Evolutionary conservation across 83 land plant genomes (phyloP).

Genomic region (Diphasiastrum complanatum): DNA sequence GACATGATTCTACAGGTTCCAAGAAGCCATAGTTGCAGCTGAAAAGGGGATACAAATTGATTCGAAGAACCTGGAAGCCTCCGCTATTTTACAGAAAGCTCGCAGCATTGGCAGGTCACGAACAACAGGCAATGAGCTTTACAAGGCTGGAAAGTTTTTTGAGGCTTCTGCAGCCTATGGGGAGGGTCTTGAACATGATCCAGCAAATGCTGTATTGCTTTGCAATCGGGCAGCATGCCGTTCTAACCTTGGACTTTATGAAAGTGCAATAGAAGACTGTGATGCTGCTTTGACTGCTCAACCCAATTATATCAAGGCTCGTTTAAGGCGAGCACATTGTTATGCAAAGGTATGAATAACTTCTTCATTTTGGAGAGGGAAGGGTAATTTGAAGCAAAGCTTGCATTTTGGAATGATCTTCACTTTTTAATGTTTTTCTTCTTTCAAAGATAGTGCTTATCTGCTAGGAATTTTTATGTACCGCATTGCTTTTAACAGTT

Average conservation of each 20-base stretch:
- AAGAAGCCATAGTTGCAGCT: no score
- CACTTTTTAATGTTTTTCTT: no score
- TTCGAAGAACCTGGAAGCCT: background rate
- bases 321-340: slow-evolving; percentile 8
- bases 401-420: no score
- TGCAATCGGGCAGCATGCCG: slow-evolving; percentile 16
- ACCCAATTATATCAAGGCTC: slow-evolving; percentile 11
- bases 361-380: no score
- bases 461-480: no score
- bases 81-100: background rate
- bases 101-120: background rate
- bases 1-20: no score
- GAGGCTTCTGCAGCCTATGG: no score
- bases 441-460: no score
- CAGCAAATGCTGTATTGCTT: slow-evolving; percentile 3
- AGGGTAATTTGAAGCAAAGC: no score
- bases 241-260: slow-evolving; percentile 3
- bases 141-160: slow-evolving; percentile 7
- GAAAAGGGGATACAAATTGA: background rate
- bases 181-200: slow-evolving; percentile 11
- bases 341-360: slow-evolving; percentile 1
- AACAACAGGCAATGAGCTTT: slow-evolving; percentile 6
- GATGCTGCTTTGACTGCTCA: slow-evolving; percentile 7
- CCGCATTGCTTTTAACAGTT: no score
- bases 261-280: slow-evolving; percentile 14